Evolutionary conservation across 1,139 yeast genomes (phyloP).

Genomic region (Candida tropicalis): DNA sequence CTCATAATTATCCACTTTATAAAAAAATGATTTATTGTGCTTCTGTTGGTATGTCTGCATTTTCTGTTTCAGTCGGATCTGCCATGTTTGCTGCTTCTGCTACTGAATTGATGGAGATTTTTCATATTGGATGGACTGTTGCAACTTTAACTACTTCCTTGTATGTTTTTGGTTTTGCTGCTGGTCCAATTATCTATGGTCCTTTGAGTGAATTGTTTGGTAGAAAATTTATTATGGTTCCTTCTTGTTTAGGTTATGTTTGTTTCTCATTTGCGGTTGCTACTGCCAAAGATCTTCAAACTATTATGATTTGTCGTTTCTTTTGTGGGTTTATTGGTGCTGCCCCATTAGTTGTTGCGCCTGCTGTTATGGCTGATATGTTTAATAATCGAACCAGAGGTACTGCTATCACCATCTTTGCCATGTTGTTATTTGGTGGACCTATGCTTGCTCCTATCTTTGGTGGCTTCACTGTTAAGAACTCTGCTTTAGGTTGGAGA

Average conservation of each 20-base stretch:
- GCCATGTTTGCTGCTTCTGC: constrained; percentile 42
- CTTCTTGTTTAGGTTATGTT: constrained; percentile 32
- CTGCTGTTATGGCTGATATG: constrained; percentile 47
- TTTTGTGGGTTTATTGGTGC: constrained; percentile 46
- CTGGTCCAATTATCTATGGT: constrained; percentile 48
- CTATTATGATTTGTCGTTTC: constrained; percentile 44
- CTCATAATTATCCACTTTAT: constrained; percentile 46
- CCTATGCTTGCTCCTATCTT: constrained; percentile 50
- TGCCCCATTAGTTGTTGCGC: constrained; percentile 47
- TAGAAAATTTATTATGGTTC: constrained; percentile 32
- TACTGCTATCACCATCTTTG: constrained; percentile 36
- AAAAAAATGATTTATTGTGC: constrained; percentile 30
- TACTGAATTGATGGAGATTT: constrained; percentile 26
- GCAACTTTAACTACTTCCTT: constrained; percentile 44
- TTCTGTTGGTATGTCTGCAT: constrained; percentile 36
- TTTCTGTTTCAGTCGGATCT: constrained; percentile 51
- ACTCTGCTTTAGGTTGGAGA: constrained; percentile 51
- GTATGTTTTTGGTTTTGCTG: constrained; percentile 47
- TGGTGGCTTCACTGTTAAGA: constrained; percentile 38
- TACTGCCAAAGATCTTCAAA: constrained; percentile 40
- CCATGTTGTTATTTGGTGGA: constrained; percentile 44
- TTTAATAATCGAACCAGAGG: constrained; percentile 38
- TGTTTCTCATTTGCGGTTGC: constrained; percentile 44
- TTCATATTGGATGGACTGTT: constrained; percentile 35
- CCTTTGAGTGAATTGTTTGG: constrained; percentile 47